Base-by-base conservation (phyloP, 2,329 filamentous ascomycete genomes). In the Penicillium sp. region DNA sequence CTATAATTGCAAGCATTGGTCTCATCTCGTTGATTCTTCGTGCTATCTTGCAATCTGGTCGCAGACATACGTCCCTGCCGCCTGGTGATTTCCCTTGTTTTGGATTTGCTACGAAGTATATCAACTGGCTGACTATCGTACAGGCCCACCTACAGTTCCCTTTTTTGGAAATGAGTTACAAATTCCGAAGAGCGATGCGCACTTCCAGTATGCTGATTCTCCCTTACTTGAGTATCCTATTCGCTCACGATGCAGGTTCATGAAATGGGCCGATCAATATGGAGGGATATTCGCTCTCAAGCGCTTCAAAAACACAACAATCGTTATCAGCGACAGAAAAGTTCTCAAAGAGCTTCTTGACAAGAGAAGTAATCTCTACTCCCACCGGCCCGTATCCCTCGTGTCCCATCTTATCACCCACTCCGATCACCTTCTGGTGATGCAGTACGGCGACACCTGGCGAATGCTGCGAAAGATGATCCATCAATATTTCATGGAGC, bases 401-500 rank as follows among this genome's bases (percentile, higher is more conserved):
- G 49, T 52, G 21, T 52, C 49, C 2, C 36, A 47, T 27, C 11
- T 52, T 2, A 52, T 47, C 13, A 52, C 43, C 0, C 24, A 32
- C 10, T 16, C 43, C 7, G 49, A 52, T 14, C 49, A 52, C 10
- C 14, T 52, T 2, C 6, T 52, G 18, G 43, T 52, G 9, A 52
- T 52, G 49, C 43, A 52, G 16, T 47, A 52, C 14, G 43, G 43
- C 2, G 66, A 73, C 13, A 68, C 65, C 16, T 83, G 80, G 81
- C 68, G 77, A 6, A 69, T 59, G 3, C 72, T 75, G n/a, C 71
- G 81, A n/a, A 78, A 76, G 54, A 59, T 79, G 3, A 64, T 80
- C 6, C 76, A 81, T 50, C 74, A 78, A 47, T 67, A 74, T 52
- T 73, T 81, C 45, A 80, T 72, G 62, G 79, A 81, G 60, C 69